phyloP scores from a whole-genome alignment of 2,329 filamentous ascomycete genomes.

The Cladophialophora exuberans region DNA sequence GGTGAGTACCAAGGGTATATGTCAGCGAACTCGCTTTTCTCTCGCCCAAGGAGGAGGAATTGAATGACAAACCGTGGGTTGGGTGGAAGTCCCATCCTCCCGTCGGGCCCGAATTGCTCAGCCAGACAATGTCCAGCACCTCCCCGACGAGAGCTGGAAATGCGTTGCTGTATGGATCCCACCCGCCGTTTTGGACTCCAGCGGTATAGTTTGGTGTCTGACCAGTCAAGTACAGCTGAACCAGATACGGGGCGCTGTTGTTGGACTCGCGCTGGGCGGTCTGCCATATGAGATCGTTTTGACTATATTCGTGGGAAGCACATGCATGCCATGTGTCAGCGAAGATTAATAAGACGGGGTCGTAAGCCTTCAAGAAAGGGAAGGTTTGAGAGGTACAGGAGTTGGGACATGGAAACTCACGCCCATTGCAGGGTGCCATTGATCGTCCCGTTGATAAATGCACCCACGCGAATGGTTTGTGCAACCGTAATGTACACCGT shows the following conservation, averaged over 20 bases:
- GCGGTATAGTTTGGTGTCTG: constrained; percentile 45
- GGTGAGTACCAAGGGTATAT: too few relatives aligned
- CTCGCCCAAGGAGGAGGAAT: too few relatives aligned
- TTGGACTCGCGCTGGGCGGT: constrained; percentile 39
- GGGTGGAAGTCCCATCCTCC: constrained; percentile 47
- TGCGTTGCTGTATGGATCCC: constrained; percentile 43
- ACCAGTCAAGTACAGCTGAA: constrained; percentile 48
- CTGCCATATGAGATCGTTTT: constrained; percentile 53
- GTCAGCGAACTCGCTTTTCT: too few relatives aligned
- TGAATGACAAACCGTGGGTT: too few relatives aligned
- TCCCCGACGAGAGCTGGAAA: constrained; percentile 48
- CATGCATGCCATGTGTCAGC: background rate
- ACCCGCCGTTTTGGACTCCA: constrained; percentile 46
- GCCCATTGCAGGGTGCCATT: constrained; percentile 35
- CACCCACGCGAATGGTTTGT: constrained; percentile 30
- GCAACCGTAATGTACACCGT: constrained; percentile 52
- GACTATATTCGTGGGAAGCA: too few relatives aligned
- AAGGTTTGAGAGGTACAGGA: background rate
- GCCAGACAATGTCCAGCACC: constrained; percentile 50
- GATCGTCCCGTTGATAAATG: constrained; percentile 25
- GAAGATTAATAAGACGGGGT: too few relatives aligned
- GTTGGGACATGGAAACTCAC: constrained; percentile 17
- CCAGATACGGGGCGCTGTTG: constrained; percentile 46
- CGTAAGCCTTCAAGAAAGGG: too few relatives aligned
- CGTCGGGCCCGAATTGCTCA: constrained; percentile 41